A percentile compares a stretch with the other conserved stretches of the same genome.
These are phyloP conservation scores for Phtheirospermum japonicum DNA, from an alignment of 257 asterid species.

Conservation along the genomic window DNA sequence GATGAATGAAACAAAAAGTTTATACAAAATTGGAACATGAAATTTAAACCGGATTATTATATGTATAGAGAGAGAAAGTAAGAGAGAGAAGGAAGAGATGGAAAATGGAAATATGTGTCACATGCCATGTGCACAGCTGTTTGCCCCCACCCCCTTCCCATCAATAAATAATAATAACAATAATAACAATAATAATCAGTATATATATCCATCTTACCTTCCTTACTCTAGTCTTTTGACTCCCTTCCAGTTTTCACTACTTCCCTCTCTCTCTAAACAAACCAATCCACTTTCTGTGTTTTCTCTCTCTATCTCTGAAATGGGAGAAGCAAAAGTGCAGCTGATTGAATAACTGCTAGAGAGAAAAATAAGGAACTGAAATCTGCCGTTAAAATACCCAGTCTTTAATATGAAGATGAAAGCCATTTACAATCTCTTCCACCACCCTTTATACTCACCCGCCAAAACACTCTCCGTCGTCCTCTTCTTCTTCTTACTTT, in stretches of 20 bases:
- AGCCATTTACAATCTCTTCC: slow-evolving; percentile 31
- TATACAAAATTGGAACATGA: no score
- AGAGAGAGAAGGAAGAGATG: slow-evolving; percentile 11
- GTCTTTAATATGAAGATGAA: slow-evolving; percentile 48
- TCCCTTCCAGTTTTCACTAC: slow-evolving; percentile 32
- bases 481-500: slow-evolving; percentile 25
- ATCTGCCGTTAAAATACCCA: slow-evolving; percentile 24
- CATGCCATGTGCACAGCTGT: slow-evolving; percentile 96
- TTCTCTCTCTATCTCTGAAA: slow-evolving; percentile 26
- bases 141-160: slow-evolving; percentile 30
- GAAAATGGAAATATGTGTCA: no score
- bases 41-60: not conserved
- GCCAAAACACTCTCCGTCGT: no score
- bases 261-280: no score
- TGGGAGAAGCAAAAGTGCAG: slow-evolving; percentile 43
- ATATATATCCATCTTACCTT: slow-evolving; percentile 54
- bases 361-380: not conserved
- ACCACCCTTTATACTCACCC: no score
- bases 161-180: slow-evolving; percentile 15
- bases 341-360: slow-evolving; percentile 29
- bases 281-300: slow-evolving; percentile 21
- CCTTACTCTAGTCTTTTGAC: slow-evolving; percentile 49
- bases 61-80: not conserved
- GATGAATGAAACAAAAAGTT: no score
- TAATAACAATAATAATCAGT: slow-evolving; percentile 23